Conservation (phyloP, 768 basidiomycete species). For the Mycena sanguinolenta region DNA sequence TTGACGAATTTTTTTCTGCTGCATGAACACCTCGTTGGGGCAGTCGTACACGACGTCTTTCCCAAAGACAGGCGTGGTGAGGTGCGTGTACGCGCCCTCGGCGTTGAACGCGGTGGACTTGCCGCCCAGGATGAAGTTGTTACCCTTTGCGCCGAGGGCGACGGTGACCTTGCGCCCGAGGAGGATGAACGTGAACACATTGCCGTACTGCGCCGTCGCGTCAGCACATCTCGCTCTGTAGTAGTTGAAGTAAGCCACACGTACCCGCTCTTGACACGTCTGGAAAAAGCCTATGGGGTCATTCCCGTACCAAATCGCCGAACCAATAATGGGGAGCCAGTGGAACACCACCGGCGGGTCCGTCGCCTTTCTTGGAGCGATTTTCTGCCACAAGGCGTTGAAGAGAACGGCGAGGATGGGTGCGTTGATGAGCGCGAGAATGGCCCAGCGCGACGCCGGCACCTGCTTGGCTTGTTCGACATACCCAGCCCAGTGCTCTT, state of each 20-base stretch:
- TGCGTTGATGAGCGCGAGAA: constrained; percentile 71
- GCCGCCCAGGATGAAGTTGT: constrained; percentile 94
- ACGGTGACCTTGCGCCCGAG: constrained; percentile 93
- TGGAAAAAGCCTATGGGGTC: constrained; percentile 94
- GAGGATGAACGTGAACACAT: constrained; percentile 96
- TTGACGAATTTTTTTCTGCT: constrained; percentile 99
- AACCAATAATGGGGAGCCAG: constrained; percentile 91
- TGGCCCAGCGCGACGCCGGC: constrained; percentile 52
- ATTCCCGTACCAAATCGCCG: constrained; percentile 89
- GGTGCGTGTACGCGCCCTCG: constrained; percentile 96
- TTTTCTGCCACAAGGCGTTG: constrained; percentile 86
- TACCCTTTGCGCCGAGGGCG: constrained; percentile 90
- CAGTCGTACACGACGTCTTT: constrained; percentile 98
- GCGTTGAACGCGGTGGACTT: constrained; percentile 93
- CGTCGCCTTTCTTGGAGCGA: constrained; percentile 75
- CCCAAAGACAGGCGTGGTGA: constrained; percentile 96
- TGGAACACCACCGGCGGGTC: constrained; percentile 95
- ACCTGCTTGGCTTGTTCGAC: too few relatives aligned
- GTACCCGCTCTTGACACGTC: constrained; percentile 81
- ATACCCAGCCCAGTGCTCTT: too few relatives aligned
- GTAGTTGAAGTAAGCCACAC: constrained; percentile 6
- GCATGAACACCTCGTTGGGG: constrained; percentile 97
- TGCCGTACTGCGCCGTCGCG: constrained; percentile 92
- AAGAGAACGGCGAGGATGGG: constrained; percentile 77
- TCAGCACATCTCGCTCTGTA: too few relatives aligned